Percentiles rank a stretch among this genome's conserved stretches.
Conservation (phyloP, 148 eudicot species). For the Bassia scoparia region DNA sequence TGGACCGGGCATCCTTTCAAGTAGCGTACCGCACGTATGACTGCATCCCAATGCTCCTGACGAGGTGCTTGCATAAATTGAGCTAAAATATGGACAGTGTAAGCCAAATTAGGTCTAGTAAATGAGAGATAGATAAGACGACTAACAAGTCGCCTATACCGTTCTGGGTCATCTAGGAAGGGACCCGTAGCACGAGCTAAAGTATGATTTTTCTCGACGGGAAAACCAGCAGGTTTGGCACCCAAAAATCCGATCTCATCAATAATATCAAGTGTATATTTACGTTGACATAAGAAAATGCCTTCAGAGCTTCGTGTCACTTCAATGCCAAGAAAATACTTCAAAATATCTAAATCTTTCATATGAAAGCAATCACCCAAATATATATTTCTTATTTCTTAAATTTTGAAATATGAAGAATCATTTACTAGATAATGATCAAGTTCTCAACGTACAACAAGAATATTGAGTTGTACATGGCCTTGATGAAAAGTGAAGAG, state of each 20-base stretch:
- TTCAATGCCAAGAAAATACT: background rate
- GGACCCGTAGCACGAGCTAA: background rate
- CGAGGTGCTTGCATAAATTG: conserved; percentile 21
- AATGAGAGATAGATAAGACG: conserved; percentile 1
- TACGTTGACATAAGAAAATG: background rate
- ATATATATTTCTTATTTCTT: too few relatives aligned
- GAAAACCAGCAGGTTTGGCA: background rate
- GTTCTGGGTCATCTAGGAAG: background rate
- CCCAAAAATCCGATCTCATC: background rate
- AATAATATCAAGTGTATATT: conserved; percentile 9
- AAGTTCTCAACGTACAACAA: too few relatives aligned
- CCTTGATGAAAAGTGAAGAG: too few relatives aligned
- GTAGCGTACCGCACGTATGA: too few relatives aligned
- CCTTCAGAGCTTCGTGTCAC: background rate
- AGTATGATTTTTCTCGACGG: background rate
- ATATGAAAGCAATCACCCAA: background rate
- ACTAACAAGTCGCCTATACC: background rate
- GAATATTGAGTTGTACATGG: too few relatives aligned
- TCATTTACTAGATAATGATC: too few relatives aligned
- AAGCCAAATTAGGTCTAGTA: conserved; percentile 15
- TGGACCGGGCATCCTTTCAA: too few relatives aligned
- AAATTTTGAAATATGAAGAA: too few relatives aligned
- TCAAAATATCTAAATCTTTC: background rate
- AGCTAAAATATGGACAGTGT: conserved; percentile 7
- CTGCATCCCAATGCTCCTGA: background rate